Evolutionary conservation across 331 rosid species (phyloP).

Genomic region (Erythrophleum ivorense): DNA sequence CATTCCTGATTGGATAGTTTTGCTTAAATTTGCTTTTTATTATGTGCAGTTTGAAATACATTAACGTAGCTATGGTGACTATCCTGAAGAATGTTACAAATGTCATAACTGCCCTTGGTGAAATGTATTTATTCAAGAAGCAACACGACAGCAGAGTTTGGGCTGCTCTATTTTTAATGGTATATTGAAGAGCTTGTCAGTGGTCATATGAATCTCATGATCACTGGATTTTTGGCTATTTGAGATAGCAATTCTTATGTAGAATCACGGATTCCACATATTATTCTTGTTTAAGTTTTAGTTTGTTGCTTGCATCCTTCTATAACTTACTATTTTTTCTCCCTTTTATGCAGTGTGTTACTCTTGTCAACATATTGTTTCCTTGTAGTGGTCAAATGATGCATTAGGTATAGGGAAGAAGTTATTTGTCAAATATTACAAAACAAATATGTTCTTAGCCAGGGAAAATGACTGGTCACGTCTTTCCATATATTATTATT

Average conservation of each 20-base stretch:
- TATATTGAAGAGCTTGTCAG: conserved; percentile 48
- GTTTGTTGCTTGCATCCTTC: conserved; percentile 34
- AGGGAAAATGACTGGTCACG: background rate
- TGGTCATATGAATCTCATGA: conserved; percentile 27
- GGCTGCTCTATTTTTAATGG: conserved; percentile 97
- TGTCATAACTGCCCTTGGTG: conserved; percentile 97
- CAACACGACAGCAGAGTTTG: conserved; percentile 90
- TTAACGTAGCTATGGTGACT: conserved; percentile 98
- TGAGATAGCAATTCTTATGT: conserved; percentile 4
- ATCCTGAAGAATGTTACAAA: conserved; percentile 98
- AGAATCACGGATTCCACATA: conserved; percentile 14
- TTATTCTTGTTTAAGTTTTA: conserved; percentile 13
- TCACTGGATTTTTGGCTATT: conserved; percentile 19
- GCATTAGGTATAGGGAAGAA: conserved; percentile 5
- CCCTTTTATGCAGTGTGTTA: background rate
- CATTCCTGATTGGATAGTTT: conserved; percentile 24
- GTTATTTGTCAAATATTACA: conserved; percentile 13
- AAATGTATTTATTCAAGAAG: conserved; percentile 92
- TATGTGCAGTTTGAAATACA: conserved; percentile 89
- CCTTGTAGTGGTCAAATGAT: conserved; percentile 22
- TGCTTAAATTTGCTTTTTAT: conserved; percentile 37
- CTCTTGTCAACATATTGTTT: conserved; percentile 12
- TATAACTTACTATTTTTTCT: background rate
- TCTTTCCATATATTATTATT: background rate
- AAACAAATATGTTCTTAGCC: background rate